Base-by-base conservation (phyloP, 768 basidiomycete genomes). In the Xerocomellus intermedius region DNA sequence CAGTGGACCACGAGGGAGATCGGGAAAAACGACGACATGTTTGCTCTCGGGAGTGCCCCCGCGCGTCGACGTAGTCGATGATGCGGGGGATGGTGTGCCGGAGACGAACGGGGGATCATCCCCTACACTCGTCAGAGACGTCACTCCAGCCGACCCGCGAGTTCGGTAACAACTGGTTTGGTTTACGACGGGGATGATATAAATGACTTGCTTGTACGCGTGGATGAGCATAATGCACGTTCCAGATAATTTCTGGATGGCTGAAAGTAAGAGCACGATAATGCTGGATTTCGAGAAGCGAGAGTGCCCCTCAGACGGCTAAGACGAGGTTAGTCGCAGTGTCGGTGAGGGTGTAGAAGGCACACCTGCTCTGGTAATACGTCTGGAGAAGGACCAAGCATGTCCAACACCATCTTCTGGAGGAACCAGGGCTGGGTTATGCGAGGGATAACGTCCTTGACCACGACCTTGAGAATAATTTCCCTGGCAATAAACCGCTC, bases 361-460 rank as follows among this genome's bases (percentile, higher is more conserved):
- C 58, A 32, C 26, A 68, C 73, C 62, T 66, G 58, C 42, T 64
- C 58, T 14, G 56, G 48, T 7, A 14, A 48, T 21, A 17, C 54
- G 24, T 69, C 72, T 2, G 73, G 68, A 36, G 68, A 65, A 24
- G 78, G 74, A 8, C 83, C 87, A 12, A 96, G 72, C 4, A 87
- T 69, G 62, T 85, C 84, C 35, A 95, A 75, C 12, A 89, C 75
- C 4, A 80, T 64, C 63, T 78, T 84, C 54, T 93, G 85, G 43
- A 96, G 81, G 69, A 97, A 98, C 94, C 95, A 98, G 0, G 91
- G 89, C 67, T 97, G 88, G 7, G 84, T 81, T 48, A 96, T 68
- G 60, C 82, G 85, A 30, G 86, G 85, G 24, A 88, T 64, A 24
- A 88, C 71, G 58, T 86, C 84, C 45, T 80, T 79, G 57, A 94